phyloP scores from a whole-genome alignment of 2,329 filamentous ascomycete species.

The Xenoacremonium recifei region DNA sequence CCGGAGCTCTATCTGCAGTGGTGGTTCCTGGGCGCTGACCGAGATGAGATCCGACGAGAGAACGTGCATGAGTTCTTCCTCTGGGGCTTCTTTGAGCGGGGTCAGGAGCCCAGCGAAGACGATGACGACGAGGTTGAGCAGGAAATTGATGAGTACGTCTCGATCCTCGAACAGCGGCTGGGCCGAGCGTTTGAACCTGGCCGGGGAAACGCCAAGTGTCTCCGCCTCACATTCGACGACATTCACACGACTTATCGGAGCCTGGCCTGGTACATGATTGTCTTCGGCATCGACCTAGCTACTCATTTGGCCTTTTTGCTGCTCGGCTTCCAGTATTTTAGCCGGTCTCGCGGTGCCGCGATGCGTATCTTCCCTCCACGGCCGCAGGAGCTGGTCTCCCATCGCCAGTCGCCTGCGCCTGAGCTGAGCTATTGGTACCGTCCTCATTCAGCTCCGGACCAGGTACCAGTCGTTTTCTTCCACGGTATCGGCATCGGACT shows the following conservation, averaged over 20 bases:
- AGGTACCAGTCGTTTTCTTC: slow-evolving; percentile 63
- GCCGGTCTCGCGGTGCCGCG: slow-evolving; percentile 27
- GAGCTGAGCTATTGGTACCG: slow-evolving; percentile 64
- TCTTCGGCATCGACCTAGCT: slow-evolving; percentile 53
- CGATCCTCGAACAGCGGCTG: slow-evolving; percentile 52
- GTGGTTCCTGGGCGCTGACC: slow-evolving; percentile 65
- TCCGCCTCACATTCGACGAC: slow-evolving; percentile 66
- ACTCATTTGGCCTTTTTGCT: slow-evolving; percentile 45
- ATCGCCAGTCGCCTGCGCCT: slow-evolving; percentile 45
- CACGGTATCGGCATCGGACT: slow-evolving; percentile 71
- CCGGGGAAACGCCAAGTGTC: slow-evolving; percentile 50
- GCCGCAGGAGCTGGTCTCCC: slow-evolving; percentile 46
- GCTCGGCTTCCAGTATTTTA: slow-evolving; percentile 52
- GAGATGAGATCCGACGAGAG: slow-evolving; percentile 60
- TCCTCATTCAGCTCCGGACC: slow-evolving; percentile 49
- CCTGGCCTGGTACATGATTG: slow-evolving; percentile 61
- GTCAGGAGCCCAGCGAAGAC: slow-evolving; percentile 23
- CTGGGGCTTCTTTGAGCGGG: slow-evolving; percentile 64
- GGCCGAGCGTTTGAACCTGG: slow-evolving; percentile 52
- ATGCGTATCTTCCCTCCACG: slow-evolving; percentile 57
- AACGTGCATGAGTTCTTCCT: slow-evolving; percentile 65
- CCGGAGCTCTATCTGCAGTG: slow-evolving; percentile 55
- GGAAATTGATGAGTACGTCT: slow-evolving; percentile 48
- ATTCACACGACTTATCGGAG: slow-evolving; percentile 61
- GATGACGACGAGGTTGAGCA: slow-evolving; percentile 30